Percentiles rank a stretch among this genome's conserved stretches.
phyloP scores from a whole-genome alignment of 805 yeast species.

The Candida suzukii region DNA sequence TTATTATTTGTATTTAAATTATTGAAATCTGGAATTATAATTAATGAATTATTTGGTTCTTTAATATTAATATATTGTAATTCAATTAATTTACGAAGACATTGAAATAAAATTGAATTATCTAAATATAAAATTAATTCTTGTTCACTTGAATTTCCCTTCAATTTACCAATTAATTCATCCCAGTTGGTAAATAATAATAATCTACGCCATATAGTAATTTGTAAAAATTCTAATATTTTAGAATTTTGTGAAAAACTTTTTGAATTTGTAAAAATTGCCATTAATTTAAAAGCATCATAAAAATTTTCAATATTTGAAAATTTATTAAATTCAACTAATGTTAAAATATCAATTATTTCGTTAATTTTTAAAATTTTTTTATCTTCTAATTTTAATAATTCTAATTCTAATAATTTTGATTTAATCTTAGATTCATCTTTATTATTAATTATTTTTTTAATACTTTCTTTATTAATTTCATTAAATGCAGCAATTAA shows the following conservation, averaged over 20 bases:
- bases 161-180: slow-evolving; percentile 19
- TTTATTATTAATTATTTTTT: not conserved
- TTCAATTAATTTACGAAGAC: slow-evolving; percentile 6
- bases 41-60: slow-evolving; percentile 1
- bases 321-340: slow-evolving; percentile 40
- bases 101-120: slow-evolving; percentile 24
- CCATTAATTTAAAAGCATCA: slow-evolving; percentile 45
- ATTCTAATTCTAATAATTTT: slow-evolving; percentile 16
- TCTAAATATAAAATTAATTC: slow-evolving; percentile 5
- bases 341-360: slow-evolving; percentile 40
- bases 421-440: slow-evolving; percentile 13
- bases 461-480: not conserved
- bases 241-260: too few species aligned
- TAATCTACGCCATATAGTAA: slow-evolving; percentile 53
- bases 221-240: slow-evolving; percentile 14
- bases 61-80: slow-evolving; percentile 3
- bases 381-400: slow-evolving; percentile 27
- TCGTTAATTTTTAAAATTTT: slow-evolving; percentile 35
- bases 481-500: not conserved
- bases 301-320: slow-evolving; percentile 36
- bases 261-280: slow-evolving; percentile 28
- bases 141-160: not conserved
- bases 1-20: not conserved
- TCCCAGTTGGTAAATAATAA: slow-evolving; percentile 49
- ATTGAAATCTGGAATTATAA: slow-evolving; percentile 2